phyloP scores from a whole-genome alignment of 2,329 filamentous ascomycete species.

The Aciculosporium take region DNA sequence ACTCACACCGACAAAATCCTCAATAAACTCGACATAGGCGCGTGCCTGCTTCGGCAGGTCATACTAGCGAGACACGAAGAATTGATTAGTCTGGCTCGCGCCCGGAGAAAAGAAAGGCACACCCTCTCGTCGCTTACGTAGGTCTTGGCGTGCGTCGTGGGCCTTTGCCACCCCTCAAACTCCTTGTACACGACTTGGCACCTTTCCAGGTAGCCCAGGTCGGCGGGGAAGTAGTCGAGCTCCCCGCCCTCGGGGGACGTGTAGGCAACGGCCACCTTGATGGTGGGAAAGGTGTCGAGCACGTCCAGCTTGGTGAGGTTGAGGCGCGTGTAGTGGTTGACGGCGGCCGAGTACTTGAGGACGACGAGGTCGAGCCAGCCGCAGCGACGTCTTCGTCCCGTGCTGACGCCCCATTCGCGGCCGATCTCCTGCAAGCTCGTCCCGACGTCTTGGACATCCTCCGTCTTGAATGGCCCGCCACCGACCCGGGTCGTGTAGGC shows the following conservation, averaged over 20 bases:
- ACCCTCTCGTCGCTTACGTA: slow-evolving; percentile 27
- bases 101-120: no score
- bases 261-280: not conserved
- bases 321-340: slow-evolving; percentile 53
- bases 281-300: slow-evolving; percentile 6
- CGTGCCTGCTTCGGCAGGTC: slow-evolving; percentile 50
- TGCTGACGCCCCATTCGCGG: slow-evolving; percentile 9
- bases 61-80: slow-evolving; percentile 13
- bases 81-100: no score
- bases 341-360: slow-evolving; percentile 44
- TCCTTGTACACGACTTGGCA: slow-evolving; percentile 54
- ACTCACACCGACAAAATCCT: not conserved
- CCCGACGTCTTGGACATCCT: slow-evolving; percentile 7
- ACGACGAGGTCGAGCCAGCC: slow-evolving; percentile 43
- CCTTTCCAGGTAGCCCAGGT: slow-evolving; percentile 40
- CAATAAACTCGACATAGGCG: slow-evolving; percentile 51
- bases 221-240: slow-evolving; percentile 44
- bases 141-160: slow-evolving; percentile 43
- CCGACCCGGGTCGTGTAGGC: slow-evolving; percentile 8
- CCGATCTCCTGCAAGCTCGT: slow-evolving; percentile 7
- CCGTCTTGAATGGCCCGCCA: slow-evolving; percentile 8
- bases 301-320: slow-evolving; percentile 27
- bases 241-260: slow-evolving; percentile 7
- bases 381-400: slow-evolving; percentile 9
- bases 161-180: slow-evolving; percentile 53